Conservation (phyloP, 176 grass and related monocot genomes). For the Aegilops tauschii region DNA sequence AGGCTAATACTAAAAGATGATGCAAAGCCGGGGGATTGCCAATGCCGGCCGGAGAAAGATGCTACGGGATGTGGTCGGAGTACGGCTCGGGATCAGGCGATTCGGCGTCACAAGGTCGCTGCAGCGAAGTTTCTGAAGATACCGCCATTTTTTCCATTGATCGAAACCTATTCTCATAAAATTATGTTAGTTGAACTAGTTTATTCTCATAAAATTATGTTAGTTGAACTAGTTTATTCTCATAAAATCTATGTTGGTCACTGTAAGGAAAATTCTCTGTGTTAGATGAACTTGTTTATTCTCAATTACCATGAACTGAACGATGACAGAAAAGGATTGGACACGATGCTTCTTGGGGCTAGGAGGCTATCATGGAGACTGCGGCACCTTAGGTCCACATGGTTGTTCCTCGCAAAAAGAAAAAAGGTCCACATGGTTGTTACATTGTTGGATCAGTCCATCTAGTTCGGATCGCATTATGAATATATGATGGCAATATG, state of each 20-base stretch:
- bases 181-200: too few relatives aligned
- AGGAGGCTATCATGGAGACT: conserved; percentile 30
- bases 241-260: too few relatives aligned
- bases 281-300: neutral
- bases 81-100: conserved; percentile 8
- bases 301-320: neutral
- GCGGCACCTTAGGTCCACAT: conserved; percentile 35
- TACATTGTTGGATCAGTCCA: neutral
- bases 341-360: neutral
- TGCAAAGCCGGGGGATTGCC: neutral
- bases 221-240: too few relatives aligned
- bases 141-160: too few relatives aligned
- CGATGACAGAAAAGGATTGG: neutral
- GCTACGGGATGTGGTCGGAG: neutral
- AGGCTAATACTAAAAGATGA: neutral
- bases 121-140: conserved; percentile 4
- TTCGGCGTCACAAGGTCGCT: conserved; percentile 24
- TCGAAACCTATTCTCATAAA: too few relatives aligned
- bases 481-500: neutral
- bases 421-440: conserved; percentile 27
- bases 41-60: neutral
- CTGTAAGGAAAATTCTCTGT: too few relatives aligned
- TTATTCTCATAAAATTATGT: too few relatives aligned
- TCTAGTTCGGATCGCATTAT: neutral
- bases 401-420: neutral